Evolutionary conservation across 257 asterid genomes (phyloP), one percentile per base, ranked within the genome.

Genomic region (Ligustrum vulgare): DNA sequence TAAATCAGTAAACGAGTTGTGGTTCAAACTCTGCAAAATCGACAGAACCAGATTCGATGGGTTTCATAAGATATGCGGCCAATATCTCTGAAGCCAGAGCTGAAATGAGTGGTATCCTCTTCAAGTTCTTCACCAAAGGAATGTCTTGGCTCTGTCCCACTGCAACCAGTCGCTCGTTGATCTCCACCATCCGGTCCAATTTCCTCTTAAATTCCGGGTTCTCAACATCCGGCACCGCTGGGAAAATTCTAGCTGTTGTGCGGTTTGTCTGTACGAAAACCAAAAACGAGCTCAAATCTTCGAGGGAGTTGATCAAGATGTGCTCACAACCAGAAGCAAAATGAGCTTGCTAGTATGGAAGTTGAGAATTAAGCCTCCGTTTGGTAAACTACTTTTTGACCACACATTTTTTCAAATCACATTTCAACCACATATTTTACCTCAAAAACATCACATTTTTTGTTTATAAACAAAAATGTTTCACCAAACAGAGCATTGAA

Each of bases 61-160:
- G 99, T 81, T 95, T 90, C 99, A 95, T 95, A 82, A 93, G 96
- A 80, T 91, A 93, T 0, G 97, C 91, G 15, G 97, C 96, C 79
- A 93, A 63, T 63, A 95, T 41, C 90, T 95, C 99, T 11, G 95
- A 89, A 72, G 83, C 94, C 75, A 95, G 83, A 71, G 97, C 96
- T 32, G 97, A 96, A 80, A 92, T 67, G 16, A 88, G 91, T 33
- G 99, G 98, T 41, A 94, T 73, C 91, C 94, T 87, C 93, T 89
- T 95, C 74, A 91, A 79, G 87, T 92, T 93, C 94, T 95, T 90
- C 85, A 93, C 96, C 23, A 95, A 72, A 0, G 96, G 86, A 39
- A 82, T 80, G 54, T 92, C 99, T 13, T 89, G 87, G 2, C 77
- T 82, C 73, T 89, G 91, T 37, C 98, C 97, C 6, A 87, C 80